A percentile compares a stretch with the other conserved stretches of the same genome.
These are phyloP conservation scores for Rhododendron ferrugineum DNA, from an alignment of 148 eudicot genomes.

Conservation along the genomic window DNA sequence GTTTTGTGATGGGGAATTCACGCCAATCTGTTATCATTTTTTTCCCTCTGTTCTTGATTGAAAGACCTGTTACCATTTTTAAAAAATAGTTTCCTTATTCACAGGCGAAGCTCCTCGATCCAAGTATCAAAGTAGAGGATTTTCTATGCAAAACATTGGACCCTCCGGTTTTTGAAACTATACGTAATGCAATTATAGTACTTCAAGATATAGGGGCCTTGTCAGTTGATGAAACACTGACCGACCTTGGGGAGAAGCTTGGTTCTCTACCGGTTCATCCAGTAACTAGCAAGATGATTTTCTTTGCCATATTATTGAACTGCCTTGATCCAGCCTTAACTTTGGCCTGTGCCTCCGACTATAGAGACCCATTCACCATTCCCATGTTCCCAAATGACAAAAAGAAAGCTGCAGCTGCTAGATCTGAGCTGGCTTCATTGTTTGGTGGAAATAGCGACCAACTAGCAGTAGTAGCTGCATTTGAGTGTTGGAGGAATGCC, in stretches of 20 bases:
- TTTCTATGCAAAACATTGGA: slow-evolving; percentile 79
- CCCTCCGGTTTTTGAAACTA: slow-evolving; percentile 76
- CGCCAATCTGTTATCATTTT: background rate
- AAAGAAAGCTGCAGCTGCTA: slow-evolving; percentile 65
- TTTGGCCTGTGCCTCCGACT: slow-evolving; percentile 84
- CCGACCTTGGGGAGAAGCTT: slow-evolving; percentile 75
- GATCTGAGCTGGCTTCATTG: slow-evolving; percentile 66
- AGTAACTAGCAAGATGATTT: slow-evolving; percentile 80
- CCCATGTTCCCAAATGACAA: slow-evolving; percentile 69
- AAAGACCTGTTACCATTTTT: background rate
- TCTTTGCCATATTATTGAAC: slow-evolving; percentile 65
- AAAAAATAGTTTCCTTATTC: background rate
- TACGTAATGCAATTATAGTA: slow-evolving; percentile 67
- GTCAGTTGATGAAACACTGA: slow-evolving; percentile 63
- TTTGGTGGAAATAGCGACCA: slow-evolving; percentile 89
- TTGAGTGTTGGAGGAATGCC: slow-evolving; percentile 82
- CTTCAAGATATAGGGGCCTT: slow-evolving; percentile 93
- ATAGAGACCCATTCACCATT: slow-evolving; percentile 72
- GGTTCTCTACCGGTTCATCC: slow-evolving; percentile 93
- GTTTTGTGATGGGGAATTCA: background rate
- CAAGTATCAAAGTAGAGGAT: slow-evolving; percentile 63
- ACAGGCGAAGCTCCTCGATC: slow-evolving; percentile 88
- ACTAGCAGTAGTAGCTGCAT: slow-evolving; percentile 87
- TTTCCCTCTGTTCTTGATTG: background rate
- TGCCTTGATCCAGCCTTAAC: slow-evolving; percentile 98